Evolutionary conservation across 2,329 filamentous ascomycete species (phyloP).

Genomic region (Zasmidium citrigriseum): DNA sequence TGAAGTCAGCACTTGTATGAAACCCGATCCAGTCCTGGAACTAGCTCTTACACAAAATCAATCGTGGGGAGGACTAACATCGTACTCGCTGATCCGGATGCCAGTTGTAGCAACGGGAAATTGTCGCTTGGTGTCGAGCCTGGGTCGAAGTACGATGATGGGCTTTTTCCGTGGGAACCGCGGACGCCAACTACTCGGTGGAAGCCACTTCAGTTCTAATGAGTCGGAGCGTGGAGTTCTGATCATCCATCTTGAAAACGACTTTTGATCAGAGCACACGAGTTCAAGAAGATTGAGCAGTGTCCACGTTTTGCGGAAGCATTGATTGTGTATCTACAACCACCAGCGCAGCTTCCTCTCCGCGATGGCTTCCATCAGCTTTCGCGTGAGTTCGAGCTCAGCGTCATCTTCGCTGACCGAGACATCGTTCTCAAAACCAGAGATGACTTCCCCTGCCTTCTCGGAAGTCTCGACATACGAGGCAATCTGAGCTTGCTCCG

Average conservation of each 20-base stretch:
- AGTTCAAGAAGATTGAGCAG: too few species aligned
- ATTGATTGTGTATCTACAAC: neutral
- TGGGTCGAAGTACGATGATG: too few species aligned
- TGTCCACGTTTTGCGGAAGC: neutral
- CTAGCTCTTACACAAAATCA: too few species aligned
- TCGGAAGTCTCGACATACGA: neutral
- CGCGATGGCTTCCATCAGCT: conserved; percentile 1
- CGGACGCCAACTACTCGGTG: too few species aligned
- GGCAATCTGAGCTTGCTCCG: conserved; percentile 3
- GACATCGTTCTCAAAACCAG: neutral
- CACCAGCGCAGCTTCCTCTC: conserved; percentile 2
- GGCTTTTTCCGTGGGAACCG: too few species aligned
- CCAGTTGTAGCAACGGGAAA: too few species aligned
- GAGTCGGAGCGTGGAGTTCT: neutral
- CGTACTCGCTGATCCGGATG: too few species aligned
- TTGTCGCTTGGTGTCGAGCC: too few species aligned
- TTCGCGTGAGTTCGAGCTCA: neutral
- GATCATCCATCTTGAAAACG: neutral
- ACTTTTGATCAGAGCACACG: neutral
- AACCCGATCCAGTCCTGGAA: too few species aligned
- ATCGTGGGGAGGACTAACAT: too few species aligned
- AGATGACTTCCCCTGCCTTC: neutral
- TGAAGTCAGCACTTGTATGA: too few species aligned
- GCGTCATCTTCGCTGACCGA: conserved; percentile 1
- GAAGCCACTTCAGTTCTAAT: neutral